Evolutionary conservation across 2,329 filamentous ascomycete genomes (phyloP), one percentile per base, ranked within the genome.

Genomic region (Arachnopeziza araneosa): DNA sequence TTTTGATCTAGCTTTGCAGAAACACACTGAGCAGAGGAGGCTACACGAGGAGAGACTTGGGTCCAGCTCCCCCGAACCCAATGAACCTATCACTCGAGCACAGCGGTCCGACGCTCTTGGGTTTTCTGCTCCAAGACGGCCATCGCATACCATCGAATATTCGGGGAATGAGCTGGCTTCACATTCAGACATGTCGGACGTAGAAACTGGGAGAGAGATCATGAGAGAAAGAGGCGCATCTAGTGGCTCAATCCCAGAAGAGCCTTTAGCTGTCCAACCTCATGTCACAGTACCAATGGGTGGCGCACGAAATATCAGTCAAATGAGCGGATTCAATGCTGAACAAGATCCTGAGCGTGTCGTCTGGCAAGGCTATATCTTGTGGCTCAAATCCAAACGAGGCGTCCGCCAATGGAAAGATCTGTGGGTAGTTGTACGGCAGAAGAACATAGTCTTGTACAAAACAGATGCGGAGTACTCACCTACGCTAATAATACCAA

Each of bases 401-500:
- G 91, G 92, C 9, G 84, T 99, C 22, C 86, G 89, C 53, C 90
- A 96, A 70, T 99, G 95, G 95, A 97, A 96, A 79, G 88, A 91
- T 68, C 82, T 92, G 61, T 98, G 95, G 95, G 89, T 89, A 14
- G 95, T 98, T 0, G 81, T 99, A 56, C 89, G 95, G 32, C 88
- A 91, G 1, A 87, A 89, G 56, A 92, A 90, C 64, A 79, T 99
- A 32, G 89, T 91, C 19, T 83, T 98, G 24, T 99, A 99, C 80
- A 97, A 97, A 75, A 89, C 96, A 71, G 90, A 96, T 64, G 80
- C 86, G 64, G 95, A 99, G 76, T 98, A 98, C 74, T 88, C 89
- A 14, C 91, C 93, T 0, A 81, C 89, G 63, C 87, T 92, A 67
- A 89, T 99, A 67, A 79, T 97, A 36, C 85, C 89, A 3, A 84